A percentile compares a stretch with the other conserved stretches of the same genome.
These are phyloP conservation scores for Rubroshorea leprosula DNA, from an alignment of 345 rosid genomes.

Conservation along the genomic window DNA sequence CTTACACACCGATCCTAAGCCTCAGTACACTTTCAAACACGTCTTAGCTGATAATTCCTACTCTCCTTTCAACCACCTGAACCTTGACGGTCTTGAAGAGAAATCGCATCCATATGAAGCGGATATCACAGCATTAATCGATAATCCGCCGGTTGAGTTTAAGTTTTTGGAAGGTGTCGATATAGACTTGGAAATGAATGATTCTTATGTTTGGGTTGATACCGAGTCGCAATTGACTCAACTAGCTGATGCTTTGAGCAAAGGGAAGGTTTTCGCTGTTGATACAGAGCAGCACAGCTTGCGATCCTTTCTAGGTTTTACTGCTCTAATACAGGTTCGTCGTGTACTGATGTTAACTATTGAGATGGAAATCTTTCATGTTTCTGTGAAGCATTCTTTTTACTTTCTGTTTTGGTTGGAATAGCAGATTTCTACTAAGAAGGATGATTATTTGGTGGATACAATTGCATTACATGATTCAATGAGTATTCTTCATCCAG, in stretches of 20 bases:
- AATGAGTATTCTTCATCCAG: slow-evolving; percentile 60
- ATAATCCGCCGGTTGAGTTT: slow-evolving; percentile 38
- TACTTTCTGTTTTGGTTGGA: slow-evolving; percentile 1
- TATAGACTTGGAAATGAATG: slow-evolving; percentile 36
- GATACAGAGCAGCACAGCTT: slow-evolving; percentile 95
- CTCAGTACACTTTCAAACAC: slow-evolving; percentile 64
- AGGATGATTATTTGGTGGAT: slow-evolving; percentile 73
- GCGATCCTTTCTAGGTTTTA: slow-evolving; percentile 79
- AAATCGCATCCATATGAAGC: slow-evolving; percentile 58
- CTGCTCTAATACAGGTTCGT: slow-evolving; percentile 85
- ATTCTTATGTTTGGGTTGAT: slow-evolving; percentile 63
- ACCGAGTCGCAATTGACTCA: slow-evolving; percentile 55
- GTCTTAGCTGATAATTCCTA: slow-evolving; percentile 83
- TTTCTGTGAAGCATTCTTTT: too few species aligned
- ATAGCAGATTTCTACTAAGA: slow-evolving; percentile 61
- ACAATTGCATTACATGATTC: slow-evolving; percentile 70
- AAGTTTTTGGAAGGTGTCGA: slow-evolving; percentile 21
- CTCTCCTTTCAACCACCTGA: slow-evolving; percentile 67
- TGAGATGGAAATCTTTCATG: background rate
- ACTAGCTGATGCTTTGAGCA: slow-evolving; percentile 49
- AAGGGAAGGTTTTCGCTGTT: slow-evolving; percentile 54
- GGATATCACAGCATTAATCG: slow-evolving; percentile 51
- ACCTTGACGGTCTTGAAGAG: slow-evolving; percentile 37
- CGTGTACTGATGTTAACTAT: background rate
- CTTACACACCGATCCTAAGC: slow-evolving; percentile 61